A percentile compares a stretch with the other conserved stretches of the same genome.
These are phyloP conservation scores for Podospora conica DNA, from an alignment of 495 filamentous ascomycete species.

Conservation along the genomic window DNA sequence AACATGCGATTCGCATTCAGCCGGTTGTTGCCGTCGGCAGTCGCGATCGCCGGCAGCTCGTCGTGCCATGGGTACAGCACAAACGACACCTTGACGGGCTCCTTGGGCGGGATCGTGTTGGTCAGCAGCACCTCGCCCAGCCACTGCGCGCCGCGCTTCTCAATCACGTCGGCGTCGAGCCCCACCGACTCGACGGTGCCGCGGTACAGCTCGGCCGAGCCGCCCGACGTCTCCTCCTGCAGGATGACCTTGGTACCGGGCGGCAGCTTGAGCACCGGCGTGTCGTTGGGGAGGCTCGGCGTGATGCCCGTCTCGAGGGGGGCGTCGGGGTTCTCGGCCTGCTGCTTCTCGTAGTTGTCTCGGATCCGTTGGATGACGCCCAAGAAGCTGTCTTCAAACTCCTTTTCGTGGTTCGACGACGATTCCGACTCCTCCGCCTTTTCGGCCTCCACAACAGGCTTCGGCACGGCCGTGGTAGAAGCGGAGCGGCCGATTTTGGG, in stretches of 20 bases:
- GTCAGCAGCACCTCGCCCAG: constrained; percentile 81
- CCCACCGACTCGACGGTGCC: constrained; percentile 76
- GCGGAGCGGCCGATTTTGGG: constrained; percentile 67
- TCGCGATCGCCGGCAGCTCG: constrained; percentile 60
- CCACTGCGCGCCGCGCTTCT: constrained; percentile 83
- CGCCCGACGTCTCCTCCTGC: constrained; percentile 89
- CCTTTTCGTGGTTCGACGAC: constrained; percentile 74
- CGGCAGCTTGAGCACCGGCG: constrained; percentile 76
- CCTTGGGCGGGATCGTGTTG: constrained; percentile 80
- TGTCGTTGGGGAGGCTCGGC: constrained; percentile 76
- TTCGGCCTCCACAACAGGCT: constrained; percentile 71
- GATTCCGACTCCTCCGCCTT: constrained; percentile 54
- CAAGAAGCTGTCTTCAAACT: constrained; percentile 73
- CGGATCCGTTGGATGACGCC: constrained; percentile 75
- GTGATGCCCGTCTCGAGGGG: constrained; percentile 58
- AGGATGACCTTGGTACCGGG: constrained; percentile 79
- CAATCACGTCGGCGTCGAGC: constrained; percentile 72
- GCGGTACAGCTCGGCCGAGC: constrained; percentile 85
- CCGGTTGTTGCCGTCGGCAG: constrained; percentile 68
- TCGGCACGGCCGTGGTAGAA: constrained; percentile 62
- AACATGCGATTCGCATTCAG: constrained; percentile 97
- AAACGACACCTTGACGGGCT: constrained; percentile 91
- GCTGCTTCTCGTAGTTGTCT: constrained; percentile 65
- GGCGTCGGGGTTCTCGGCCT: constrained; percentile 48
- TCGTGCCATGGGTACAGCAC: constrained; percentile 80